Percentiles rank a stretch among this genome's conserved stretches.
phyloP scores from a whole-genome alignment of 2,329 filamentous ascomycete genomes.

The Colletotrichum salicis region DNA sequence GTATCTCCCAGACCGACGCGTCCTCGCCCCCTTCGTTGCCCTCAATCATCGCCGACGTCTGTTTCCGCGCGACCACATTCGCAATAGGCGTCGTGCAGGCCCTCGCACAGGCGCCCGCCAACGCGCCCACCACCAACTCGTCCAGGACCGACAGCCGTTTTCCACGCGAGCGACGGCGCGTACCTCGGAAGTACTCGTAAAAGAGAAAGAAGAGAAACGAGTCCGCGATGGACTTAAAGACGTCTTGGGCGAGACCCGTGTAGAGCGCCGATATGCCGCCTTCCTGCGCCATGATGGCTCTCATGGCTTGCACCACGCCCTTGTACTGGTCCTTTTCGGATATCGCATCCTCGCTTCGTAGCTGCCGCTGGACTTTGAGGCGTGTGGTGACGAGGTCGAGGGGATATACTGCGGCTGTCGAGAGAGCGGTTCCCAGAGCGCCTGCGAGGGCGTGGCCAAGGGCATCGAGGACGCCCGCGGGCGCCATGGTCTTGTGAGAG shows the following conservation, averaged over 20 bases:
- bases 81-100: constrained; percentile 82
- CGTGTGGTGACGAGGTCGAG: constrained; percentile 84
- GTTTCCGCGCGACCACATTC: constrained; percentile 84
- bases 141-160: constrained; percentile 68
- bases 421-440: constrained; percentile 79
- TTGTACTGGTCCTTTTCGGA: constrained; percentile 62
- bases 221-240: constrained; percentile 75
- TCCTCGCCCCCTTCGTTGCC: constrained; percentile 32
- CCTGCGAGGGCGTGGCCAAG: constrained; percentile 86
- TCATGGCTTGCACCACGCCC: constrained; percentile 74
- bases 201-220: constrained; percentile 89
- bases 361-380: constrained; percentile 79
- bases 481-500: not conserved
- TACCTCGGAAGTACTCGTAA: constrained; percentile 65
- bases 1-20: constrained; percentile 65
- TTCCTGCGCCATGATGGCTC: constrained; percentile 76
- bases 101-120: constrained; percentile 80
- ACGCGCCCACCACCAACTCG: constrained; percentile 78
- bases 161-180: constrained; percentile 48
- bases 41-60: constrained; percentile 65
- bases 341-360: constrained; percentile 48
- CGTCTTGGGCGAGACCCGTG: constrained; percentile 70
- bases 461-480: constrained; percentile 68
- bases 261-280: constrained; percentile 79
- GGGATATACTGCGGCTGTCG: constrained; percentile 83